These are phyloP conservation scores for Madurella mycetomatis DNA, from an alignment of 2,329 filamentous ascomycete genomes.

Conservation along the genomic window DNA sequence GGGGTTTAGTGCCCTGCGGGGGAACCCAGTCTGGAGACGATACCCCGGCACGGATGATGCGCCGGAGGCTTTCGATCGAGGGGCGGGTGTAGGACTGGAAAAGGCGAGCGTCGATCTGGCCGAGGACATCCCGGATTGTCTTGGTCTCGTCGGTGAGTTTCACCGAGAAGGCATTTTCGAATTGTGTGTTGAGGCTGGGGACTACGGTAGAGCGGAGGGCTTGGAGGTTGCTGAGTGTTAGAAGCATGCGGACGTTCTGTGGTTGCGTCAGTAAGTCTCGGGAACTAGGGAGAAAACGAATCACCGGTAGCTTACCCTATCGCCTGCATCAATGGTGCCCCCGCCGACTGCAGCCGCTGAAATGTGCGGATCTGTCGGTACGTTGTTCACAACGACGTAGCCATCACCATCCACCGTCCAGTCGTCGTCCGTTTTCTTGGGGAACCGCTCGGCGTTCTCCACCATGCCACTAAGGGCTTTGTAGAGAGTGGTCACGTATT, in stretches of 20 bases:
- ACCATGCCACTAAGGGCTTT: conserved; percentile 94
- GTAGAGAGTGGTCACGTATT: conserved; percentile 92
- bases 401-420: conserved; percentile 50
- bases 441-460: conserved; percentile 81
- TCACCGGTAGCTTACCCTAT: conserved; percentile 43
- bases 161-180: conserved; percentile 90
- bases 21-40: conserved; percentile 68
- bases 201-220: conserved; percentile 76
- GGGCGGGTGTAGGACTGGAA: conserved; percentile 91
- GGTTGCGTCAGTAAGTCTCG: not conserved
- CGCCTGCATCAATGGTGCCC: conserved; percentile 50
- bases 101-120: conserved; percentile 83
- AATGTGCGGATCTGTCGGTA: conserved; percentile 27
- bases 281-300: not conserved
- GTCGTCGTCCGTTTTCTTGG: conserved; percentile 60
- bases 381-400: conserved; percentile 31
- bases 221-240: conserved; percentile 90
- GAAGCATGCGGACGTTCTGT: conserved; percentile 84
- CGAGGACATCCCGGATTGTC: conserved; percentile 83
- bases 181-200: conserved; percentile 82
- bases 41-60: conserved; percentile 70
- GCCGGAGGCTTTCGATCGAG: conserved; percentile 61
- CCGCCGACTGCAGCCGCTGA: conserved; percentile 36
- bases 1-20: conserved; percentile 51
- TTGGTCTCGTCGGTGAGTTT: conserved; percentile 91